Evolutionary conservation across 1,284 basidiomycete species (phyloP).

Genomic region (Rhodotorula sp.): DNA sequence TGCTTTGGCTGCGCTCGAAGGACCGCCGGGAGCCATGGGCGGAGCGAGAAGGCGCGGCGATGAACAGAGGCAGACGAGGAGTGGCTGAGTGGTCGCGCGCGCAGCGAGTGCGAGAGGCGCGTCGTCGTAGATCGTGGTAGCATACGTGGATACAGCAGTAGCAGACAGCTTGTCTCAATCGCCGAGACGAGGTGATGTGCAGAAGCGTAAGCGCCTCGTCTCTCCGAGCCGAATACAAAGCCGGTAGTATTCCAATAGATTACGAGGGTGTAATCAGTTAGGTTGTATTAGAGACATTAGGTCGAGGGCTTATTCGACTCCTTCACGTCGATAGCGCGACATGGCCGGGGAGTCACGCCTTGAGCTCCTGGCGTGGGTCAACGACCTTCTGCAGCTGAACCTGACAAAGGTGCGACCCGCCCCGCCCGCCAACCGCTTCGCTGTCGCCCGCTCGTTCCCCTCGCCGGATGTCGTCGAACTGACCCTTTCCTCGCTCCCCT

Average conservation of each 20-base stretch:
- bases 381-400: constrained; percentile 83
- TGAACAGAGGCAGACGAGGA: constrained; percentile 1
- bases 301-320: too few relatives aligned
- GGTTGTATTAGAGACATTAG: too few relatives aligned
- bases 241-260: too few relatives aligned
- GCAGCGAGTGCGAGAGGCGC: background rate
- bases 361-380: constrained; percentile 89
- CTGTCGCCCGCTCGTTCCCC: background rate
- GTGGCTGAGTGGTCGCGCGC: background rate
- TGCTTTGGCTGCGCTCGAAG: background rate
- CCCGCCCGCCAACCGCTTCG: background rate
- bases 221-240: too few relatives aligned
- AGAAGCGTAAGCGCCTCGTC: too few relatives aligned
- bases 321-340: background rate
- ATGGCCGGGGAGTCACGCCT: constrained; percentile 56
- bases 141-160: background rate
- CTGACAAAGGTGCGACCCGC: constrained; percentile 68
- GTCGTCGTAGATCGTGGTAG: background rate
- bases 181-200: too few relatives aligned
- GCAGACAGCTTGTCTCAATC: too few relatives aligned
- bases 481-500: background rate
- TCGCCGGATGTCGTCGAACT: background rate
- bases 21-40: background rate
- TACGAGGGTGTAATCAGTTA: too few relatives aligned
- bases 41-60: constrained; percentile 22